Base-by-base conservation (phyloP, 2,329 filamentous ascomycete genomes). In the Coniochaeta sp. region DNA sequence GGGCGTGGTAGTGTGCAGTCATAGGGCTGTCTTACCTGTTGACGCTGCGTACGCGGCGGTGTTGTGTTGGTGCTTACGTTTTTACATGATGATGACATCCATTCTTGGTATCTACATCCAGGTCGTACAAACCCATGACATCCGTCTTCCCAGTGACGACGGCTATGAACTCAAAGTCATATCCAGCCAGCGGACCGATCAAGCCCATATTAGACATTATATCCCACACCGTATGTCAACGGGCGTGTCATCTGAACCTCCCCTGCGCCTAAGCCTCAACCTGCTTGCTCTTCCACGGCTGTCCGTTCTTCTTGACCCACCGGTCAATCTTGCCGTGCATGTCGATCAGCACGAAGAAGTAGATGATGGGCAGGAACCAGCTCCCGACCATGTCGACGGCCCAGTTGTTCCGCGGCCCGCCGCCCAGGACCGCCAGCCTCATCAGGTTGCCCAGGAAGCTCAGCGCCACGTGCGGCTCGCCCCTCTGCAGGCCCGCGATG, bases 391-490 rank as follows among this genome's bases (percentile, higher is more conserved):
- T 84, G 69, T 89, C 87, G 47, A 84, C 55, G 17, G 89, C 16
- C 79, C 79, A 83, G 66, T 79, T 87, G 62, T 86, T 86, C 64
- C 85, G 78, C 57, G 77, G 74, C 17, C 79, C 78, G 3, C 83
- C 82, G 17, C 85, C 84, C 67, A 86, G 71, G 19, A 75, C 70
- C 28, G 77, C 77, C 69, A 82, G 88, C 65, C 88, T 86, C 85
- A 97, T 89, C 61, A 91, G 68, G 60, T 83, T 74, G 1, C 89
- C 90, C 55, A 96, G 71, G 63, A 87, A 85, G 62, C 86, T 88
- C 12, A 92, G 90, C 0, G 90, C 88, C 52, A 96, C 83, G 68
- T 91, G 81, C 72, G 90, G 93, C 26, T 95, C 80, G 0, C 93
- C 95, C 38, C 77, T 85, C 73, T 98, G 92, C 52, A 99, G 75